These are phyloP conservation scores for Sphaerulina populicola DNA, from an alignment of 2,329 filamentous ascomycete genomes.

Conservation along the genomic window DNA sequence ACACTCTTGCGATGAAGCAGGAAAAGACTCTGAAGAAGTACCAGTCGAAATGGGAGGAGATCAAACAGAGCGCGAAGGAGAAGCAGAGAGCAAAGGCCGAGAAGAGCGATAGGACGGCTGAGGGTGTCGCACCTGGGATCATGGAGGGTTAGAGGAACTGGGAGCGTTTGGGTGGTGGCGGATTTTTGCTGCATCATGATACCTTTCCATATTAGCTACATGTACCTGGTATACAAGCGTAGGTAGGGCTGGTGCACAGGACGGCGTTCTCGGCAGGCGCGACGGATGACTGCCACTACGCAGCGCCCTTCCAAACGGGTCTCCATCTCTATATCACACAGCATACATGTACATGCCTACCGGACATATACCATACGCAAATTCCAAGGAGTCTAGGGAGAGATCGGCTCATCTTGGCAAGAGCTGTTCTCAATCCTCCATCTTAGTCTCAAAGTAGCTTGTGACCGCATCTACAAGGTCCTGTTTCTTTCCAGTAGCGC, in stretches of 20 bases:
- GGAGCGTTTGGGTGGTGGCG: not conserved
- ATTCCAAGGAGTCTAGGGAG: no score
- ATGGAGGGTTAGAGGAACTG: constrained; percentile 2
- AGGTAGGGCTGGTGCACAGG: no score
- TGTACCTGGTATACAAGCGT: no score
- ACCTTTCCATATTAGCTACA: no score
- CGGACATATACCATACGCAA: no score
- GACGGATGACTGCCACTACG: no score
- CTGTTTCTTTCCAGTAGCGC: constrained; percentile 27
- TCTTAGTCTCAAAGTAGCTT: constrained; percentile 33
- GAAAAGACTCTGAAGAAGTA: constrained; percentile 58
- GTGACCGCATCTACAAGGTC: constrained; percentile 32
- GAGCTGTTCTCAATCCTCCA: constrained; percentile 25
- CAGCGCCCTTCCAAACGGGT: no score
- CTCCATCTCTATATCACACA: no score
- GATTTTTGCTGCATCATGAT: not conserved
- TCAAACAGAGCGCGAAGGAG: constrained; percentile 54
- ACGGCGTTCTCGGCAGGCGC: no score
- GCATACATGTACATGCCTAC: no score
- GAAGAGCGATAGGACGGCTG: constrained; percentile 11
- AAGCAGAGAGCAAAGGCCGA: constrained; percentile 20
- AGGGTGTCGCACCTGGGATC: not conserved
- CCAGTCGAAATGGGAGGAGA: constrained; percentile 57
- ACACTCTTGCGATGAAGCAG: constrained; percentile 53
- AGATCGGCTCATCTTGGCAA: no score